phyloP scores from a whole-genome alignment of 257 asterid species.

The Thymus quinquecostatus region DNA sequence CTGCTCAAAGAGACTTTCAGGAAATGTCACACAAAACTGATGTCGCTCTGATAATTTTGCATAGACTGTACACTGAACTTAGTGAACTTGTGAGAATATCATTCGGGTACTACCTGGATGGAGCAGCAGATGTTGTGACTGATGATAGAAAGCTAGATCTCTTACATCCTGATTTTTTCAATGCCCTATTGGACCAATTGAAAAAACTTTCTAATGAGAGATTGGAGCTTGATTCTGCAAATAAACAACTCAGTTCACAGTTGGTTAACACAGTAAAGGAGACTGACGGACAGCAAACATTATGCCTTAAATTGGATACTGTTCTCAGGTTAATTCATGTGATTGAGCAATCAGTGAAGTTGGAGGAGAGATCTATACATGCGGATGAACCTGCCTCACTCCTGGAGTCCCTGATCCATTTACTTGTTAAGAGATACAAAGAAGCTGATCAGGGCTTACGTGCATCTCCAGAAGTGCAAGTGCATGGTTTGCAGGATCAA shows the following conservation, averaged over 20 bases:
- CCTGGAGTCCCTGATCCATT: slow-evolving; percentile 59
- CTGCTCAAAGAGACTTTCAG: slow-evolving; percentile 50
- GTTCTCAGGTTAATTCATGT: slow-evolving; percentile 56
- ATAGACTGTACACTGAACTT: slow-evolving; percentile 53
- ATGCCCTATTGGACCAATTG: slow-evolving; percentile 58
- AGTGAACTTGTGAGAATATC: slow-evolving; percentile 48
- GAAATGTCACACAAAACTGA: slow-evolving; percentile 50
- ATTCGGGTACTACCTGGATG: slow-evolving; percentile 41
- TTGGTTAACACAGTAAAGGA: slow-evolving; percentile 51
- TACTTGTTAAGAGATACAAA: slow-evolving; percentile 62
- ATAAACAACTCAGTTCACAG: slow-evolving; percentile 58
- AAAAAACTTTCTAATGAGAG: slow-evolving; percentile 52
- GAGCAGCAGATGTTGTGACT: slow-evolving; percentile 37
- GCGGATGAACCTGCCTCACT: slow-evolving; percentile 54
- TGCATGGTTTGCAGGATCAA: slow-evolving; percentile 57
- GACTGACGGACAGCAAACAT: slow-evolving; percentile 56
- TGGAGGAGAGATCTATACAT: slow-evolving; percentile 45
- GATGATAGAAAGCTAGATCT: slow-evolving; percentile 51
- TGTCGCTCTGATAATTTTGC: slow-evolving; percentile 48
- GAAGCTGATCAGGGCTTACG: slow-evolving; percentile 59
- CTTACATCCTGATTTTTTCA: slow-evolving; percentile 50
- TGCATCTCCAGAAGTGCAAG: slow-evolving; percentile 56
- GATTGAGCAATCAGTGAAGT: slow-evolving; percentile 58
- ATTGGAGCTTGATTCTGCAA: slow-evolving; percentile 57
- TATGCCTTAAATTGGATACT: slow-evolving; percentile 53